Conservation (phyloP, 176 grass and related monocot species). For the Hyparrhenia diplandra region DNA sequence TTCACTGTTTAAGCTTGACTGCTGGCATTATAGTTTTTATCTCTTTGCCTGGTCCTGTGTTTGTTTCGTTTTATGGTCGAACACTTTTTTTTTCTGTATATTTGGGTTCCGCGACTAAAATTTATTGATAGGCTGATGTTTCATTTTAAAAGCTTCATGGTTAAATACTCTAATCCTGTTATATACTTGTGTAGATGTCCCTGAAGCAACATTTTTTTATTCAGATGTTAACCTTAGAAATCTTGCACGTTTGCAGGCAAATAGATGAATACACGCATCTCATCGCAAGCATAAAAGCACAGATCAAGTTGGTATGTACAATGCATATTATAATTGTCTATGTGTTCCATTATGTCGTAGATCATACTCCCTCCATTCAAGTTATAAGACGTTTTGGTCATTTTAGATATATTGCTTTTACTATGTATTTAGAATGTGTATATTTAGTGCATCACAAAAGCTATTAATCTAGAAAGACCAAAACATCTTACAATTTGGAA, state of each 20-base stretch:
- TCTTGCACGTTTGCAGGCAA: slow-evolving; percentile 54
- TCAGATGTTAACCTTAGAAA: background rate
- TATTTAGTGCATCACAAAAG: too few relatives aligned
- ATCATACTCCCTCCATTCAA: background rate
- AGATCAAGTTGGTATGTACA: slow-evolving; percentile 75
- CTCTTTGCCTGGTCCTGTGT: background rate
- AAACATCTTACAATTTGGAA: background rate
- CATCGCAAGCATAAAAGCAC: slow-evolving; percentile 79
- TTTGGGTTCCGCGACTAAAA: background rate
- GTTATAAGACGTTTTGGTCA: background rate
- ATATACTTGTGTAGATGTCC: background rate
- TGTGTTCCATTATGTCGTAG: background rate
- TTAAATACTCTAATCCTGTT: background rate
- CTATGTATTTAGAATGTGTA: too few relatives aligned
- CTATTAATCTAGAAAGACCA: background rate
- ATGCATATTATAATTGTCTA: background rate
- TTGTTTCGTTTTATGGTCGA: background rate
- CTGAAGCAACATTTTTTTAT: background rate
- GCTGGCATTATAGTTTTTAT: background rate
- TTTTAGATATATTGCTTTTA: too few relatives aligned
- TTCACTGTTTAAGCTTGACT: background rate
- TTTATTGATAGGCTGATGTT: slow-evolving; percentile 3
- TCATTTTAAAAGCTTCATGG: background rate
- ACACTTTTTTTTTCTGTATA: background rate
- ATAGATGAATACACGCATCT: slow-evolving; percentile 91